These are phyloP conservation scores for Rutstroemia sp. DNA, from an alignment of 2,329 filamentous ascomycete species.

Conservation along the genomic window DNA sequence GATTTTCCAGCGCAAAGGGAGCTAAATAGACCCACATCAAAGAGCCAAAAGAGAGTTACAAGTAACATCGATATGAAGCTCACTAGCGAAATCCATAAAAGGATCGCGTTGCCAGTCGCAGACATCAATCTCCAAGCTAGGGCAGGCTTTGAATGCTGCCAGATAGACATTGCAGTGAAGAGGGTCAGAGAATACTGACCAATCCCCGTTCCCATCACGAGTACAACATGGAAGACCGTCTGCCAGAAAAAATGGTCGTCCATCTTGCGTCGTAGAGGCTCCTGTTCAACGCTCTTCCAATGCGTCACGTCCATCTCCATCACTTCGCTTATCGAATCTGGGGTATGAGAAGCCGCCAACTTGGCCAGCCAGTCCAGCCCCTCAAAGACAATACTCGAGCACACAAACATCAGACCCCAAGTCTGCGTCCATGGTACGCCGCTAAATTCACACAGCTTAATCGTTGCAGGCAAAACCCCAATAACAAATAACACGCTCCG, in stretches of 20 bases:
- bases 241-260: background rate
- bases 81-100: no score
- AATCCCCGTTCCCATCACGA: background rate
- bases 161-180: background rate
- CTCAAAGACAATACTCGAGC: background rate
- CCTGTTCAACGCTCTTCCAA: background rate
- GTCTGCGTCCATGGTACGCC: background rate
- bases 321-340: background rate
- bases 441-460: background rate
- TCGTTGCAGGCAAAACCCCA: background rate
- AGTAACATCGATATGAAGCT: no score
- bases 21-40: no score
- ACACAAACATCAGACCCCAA: background rate
- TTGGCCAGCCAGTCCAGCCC: background rate
- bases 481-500: background rate
- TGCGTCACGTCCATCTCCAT: background rate
- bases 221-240: background rate
- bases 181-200: background rate
- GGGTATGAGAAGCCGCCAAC: background rate
- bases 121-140: no score
- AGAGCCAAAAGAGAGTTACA: no score
- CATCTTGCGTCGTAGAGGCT: background rate
- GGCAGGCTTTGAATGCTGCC: background rate
- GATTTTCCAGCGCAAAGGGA: no score
- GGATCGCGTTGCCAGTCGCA: no score